These are phyloP conservation scores for Chlamydomonas incerta DNA, from an alignment of 139 green algal species.

Conservation along the genomic window DNA sequence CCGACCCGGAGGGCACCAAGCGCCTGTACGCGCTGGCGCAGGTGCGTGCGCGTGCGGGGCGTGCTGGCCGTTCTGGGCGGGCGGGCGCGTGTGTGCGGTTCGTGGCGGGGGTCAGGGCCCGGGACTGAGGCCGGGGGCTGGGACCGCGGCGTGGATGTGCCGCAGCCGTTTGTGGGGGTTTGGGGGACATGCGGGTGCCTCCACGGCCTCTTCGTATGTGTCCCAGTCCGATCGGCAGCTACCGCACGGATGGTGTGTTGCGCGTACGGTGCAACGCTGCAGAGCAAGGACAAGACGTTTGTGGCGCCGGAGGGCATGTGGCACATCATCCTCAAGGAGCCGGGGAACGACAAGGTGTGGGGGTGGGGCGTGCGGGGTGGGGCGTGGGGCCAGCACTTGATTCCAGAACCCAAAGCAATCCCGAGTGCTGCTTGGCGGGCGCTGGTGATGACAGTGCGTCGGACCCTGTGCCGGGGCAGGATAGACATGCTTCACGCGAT, in stretches of 20 bases:
- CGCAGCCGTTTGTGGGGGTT: no score
- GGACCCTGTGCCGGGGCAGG: no score
- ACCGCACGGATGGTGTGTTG: neutral
- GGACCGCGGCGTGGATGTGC: no score
- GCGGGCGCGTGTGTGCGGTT: no score
- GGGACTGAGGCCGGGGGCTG: no score
- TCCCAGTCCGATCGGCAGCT: neutral
- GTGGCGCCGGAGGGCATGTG: conserved; percentile 37
- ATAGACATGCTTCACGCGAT: no score
- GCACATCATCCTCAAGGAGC: conserved; percentile 60
- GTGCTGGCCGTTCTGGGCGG: no score
- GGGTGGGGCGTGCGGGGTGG: conserved; percentile 27
- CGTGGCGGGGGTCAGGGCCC: no score
- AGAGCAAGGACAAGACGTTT: conserved; percentile 25
- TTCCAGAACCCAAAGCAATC: no score
- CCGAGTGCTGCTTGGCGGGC: no score
- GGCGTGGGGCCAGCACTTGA: neutral
- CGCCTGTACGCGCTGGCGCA: conserved; percentile 25
- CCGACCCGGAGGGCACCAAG: conserved; percentile 48
- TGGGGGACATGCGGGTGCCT: no score
- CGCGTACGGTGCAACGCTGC: neutral
- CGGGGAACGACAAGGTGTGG: conserved; percentile 51
- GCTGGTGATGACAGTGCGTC: no score
- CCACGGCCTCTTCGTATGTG: neutral
- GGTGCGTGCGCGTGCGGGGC: conserved; percentile 18